A percentile compares a stretch with the other conserved stretches of the same genome.
Conservation (phyloP, 495 filamentous ascomycete genomes). For the Penicillium pancosmium region DNA sequence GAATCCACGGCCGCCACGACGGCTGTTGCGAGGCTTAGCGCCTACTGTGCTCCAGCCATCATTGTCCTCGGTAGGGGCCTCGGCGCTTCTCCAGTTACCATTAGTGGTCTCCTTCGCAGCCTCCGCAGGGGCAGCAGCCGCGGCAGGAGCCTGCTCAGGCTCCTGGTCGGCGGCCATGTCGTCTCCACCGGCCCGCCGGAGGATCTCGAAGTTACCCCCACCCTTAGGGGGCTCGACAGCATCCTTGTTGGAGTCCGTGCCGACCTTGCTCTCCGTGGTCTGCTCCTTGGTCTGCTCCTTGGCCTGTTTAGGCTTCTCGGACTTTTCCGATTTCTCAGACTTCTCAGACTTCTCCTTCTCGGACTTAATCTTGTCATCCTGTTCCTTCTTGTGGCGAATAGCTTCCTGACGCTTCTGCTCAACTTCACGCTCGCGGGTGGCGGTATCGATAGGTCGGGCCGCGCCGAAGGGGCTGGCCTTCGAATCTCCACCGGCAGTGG, state of each 20-base stretch:
- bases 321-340: conserved; percentile 58
- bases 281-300: conserved; percentile 32
- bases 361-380: conserved; percentile 74
- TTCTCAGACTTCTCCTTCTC: conserved; percentile 71
- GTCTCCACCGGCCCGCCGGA: conserved; percentile 53
- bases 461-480: conserved; percentile 93
- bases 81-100: conserved; percentile 44
- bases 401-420: conserved; percentile 81
- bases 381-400: conserved; percentile 80
- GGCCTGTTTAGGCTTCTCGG: conserved; percentile 49
- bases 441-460: conserved; percentile 86
- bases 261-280: conserved; percentile 48
- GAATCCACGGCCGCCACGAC: conserved; percentile 46
- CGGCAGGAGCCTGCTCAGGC: conserved; percentile 28
- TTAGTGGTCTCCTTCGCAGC: conserved; percentile 50
- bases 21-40: conserved; percentile 55
- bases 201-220: conserved; percentile 55
- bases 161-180: conserved; percentile 45
- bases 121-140: conserved; percentile 25
- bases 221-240: conserved; percentile 43
- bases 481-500: conserved; percentile 57
- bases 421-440: conserved; percentile 81
- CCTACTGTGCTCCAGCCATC: conserved; percentile 81
- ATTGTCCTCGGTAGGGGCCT: conserved; percentile 54
- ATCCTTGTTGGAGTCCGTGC: conserved; percentile 51